Evolutionary conservation across 331 rosid species (phyloP), one percentile per base, ranked within the genome.

Genomic region (Pyracantha coccinea): DNA sequence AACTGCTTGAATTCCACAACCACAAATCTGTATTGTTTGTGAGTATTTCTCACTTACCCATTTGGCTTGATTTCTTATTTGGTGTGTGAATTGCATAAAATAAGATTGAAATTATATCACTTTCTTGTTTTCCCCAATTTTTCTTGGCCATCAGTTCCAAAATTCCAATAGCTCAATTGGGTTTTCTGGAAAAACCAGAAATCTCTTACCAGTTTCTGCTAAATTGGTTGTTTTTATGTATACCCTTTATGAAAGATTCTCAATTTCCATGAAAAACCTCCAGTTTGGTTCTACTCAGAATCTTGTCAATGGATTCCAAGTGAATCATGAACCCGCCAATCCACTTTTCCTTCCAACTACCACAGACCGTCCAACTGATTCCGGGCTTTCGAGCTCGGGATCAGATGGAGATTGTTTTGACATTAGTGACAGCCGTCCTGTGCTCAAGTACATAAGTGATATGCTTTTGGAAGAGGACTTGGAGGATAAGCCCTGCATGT

Each of bases 381-480:
- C 81, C 68, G 77, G 84, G 15, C 71, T 84, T 67, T 82, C 79
- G 25, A 80, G 66, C 69, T 25, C 80, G 4, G 80, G 78, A 88
- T 81, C 85, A 4, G 80, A 69, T 53, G 85, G 33, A 25, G 90
- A 88, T 35, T 29, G 76, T 32, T 4, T 71, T 12, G 87, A 83
- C 14, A 4, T 5, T 6, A 79, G 59, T 3, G 89, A 85, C 31
- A 82, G 79, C 57, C 82, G 85, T 54, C 78, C 75, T 11, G 73
- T 80, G 59, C 88, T 94, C 20, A 85, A 85, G 86, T 94, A 73
- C 86, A 85, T 94, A 64, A 82, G 80, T n/a, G 97, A 90, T 74
- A 83, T 90, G 62, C 96, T 94, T 35, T 80, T 94, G 91, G 96
- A 89, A 52, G 84, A 80, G 27, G 81, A 78, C 16, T 66, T 88